phyloP scores from a whole-genome alignment of 495 filamentous ascomycete species.

The Lasiosphaeriaceae sp. region DNA sequence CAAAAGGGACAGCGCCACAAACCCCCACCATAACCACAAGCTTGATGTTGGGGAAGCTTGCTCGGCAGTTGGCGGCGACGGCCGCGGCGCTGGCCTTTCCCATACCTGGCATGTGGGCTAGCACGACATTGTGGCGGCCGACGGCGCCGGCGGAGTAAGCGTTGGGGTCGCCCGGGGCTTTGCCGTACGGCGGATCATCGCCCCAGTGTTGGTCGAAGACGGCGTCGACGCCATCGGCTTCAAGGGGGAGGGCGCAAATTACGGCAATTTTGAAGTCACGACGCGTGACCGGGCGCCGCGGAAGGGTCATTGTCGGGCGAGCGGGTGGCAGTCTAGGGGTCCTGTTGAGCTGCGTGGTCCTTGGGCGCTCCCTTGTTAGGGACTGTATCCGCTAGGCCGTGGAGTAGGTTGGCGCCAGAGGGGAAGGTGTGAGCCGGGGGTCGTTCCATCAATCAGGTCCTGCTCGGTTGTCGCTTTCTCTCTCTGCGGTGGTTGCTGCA shows the following conservation, averaged over 20 bases:
- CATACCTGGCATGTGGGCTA: slow-evolving; percentile 29
- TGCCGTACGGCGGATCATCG: slow-evolving; percentile 15
- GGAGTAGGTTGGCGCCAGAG: too few species aligned
- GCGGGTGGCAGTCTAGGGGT: too few species aligned
- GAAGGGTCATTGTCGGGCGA: background rate
- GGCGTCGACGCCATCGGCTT: slow-evolving; percentile 23
- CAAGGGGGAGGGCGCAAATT: slow-evolving; percentile 29
- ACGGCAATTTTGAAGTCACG: slow-evolving; percentile 28
- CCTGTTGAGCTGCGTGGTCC: too few species aligned
- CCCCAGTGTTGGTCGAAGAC: slow-evolving; percentile 23
- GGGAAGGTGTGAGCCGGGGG: too few species aligned
- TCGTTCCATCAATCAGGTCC: background rate
- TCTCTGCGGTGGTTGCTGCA: too few species aligned
- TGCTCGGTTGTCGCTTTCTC: background rate
- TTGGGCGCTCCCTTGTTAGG: too few species aligned
- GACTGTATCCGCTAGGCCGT: too few species aligned
- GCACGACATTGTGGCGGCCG: slow-evolving; percentile 32
- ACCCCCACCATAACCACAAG: slow-evolving; percentile 28
- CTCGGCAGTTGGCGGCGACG: slow-evolving; percentile 21
- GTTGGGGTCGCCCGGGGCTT: slow-evolving; percentile 24
- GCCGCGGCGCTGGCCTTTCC: slow-evolving; percentile 28
- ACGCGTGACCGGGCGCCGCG: background rate
- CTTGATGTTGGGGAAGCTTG: slow-evolving; percentile 25
- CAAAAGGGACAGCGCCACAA: slow-evolving; percentile 26
- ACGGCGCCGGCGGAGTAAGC: slow-evolving; percentile 35